phyloP scores from a whole-genome alignment of 1,284 basidiomycete species.

The Sporisorium iseilematis-ciliati region DNA sequence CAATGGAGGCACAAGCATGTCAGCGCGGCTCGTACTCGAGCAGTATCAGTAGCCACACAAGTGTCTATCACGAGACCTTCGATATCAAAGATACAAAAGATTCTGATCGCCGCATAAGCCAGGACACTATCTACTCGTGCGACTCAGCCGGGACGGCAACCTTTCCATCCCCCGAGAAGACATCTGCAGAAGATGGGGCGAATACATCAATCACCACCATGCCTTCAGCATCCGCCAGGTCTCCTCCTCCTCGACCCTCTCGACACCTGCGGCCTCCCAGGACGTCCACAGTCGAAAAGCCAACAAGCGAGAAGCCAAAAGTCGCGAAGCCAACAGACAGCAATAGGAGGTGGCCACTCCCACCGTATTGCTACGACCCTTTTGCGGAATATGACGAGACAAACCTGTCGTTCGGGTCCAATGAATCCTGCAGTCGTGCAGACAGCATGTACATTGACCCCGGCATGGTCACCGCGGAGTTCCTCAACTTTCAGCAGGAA shows the following conservation, averaged over 20 bases:
- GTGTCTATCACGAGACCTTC: neutral
- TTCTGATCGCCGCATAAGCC: neutral
- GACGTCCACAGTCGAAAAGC: neutral
- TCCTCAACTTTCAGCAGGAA: no score
- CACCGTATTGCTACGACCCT: slow-evolving; percentile 18
- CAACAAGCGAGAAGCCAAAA: no score
- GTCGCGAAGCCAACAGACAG: neutral
- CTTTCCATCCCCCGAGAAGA: neutral
- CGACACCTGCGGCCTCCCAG: slow-evolving; percentile 1
- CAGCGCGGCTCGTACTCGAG: neutral
- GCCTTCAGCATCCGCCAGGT: neutral
- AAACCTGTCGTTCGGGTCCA: neutral
- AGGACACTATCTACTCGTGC: neutral
- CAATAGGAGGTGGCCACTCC: neutral
- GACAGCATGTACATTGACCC: slow-evolving; percentile 32
- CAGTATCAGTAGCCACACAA: neutral
- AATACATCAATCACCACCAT: neutral
- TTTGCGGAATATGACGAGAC: slow-evolving; percentile 12
- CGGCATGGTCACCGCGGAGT: slow-evolving; percentile 4
- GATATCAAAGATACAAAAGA: neutral
- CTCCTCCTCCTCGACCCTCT: slow-evolving; percentile 14
- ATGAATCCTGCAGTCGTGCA: slow-evolving; percentile 5
- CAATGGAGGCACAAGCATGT: neutral
- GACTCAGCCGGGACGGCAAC: neutral
- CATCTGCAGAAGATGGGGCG: no score